These are phyloP conservation scores for Cytospora piceae DNA, from an alignment of 2,329 filamentous ascomycete genomes.

Conservation along the genomic window DNA sequence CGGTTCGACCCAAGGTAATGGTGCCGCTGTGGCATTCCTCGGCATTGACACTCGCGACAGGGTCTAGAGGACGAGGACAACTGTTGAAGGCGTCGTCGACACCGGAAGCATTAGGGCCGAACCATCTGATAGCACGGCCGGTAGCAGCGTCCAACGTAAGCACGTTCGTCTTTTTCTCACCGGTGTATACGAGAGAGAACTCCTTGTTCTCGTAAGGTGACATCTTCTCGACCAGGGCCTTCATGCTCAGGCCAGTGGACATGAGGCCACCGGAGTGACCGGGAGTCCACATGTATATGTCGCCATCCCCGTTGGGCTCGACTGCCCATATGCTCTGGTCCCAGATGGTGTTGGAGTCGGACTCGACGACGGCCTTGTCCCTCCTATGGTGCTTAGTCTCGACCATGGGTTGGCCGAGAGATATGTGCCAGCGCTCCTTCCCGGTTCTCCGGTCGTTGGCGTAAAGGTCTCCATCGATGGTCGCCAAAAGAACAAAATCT, in stretches of 20 bases:
- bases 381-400: slow-evolving; percentile 81
- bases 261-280: slow-evolving; percentile 63
- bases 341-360: slow-evolving; percentile 62
- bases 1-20: slow-evolving; percentile 80
- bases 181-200: slow-evolving; percentile 83
- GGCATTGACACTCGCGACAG: slow-evolving; percentile 68
- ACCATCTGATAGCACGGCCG: slow-evolving; percentile 80
- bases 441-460: slow-evolving; percentile 88
- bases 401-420: slow-evolving; percentile 84
- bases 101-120: slow-evolving; percentile 73
- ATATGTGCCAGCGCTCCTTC: slow-evolving; percentile 80
- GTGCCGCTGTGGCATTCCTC: slow-evolving; percentile 82
- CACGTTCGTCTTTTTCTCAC: slow-evolving; percentile 86
- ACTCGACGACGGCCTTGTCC: slow-evolving; percentile 65
- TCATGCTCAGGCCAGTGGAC: slow-evolving; percentile 75
- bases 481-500: slow-evolving; percentile 99
- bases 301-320: slow-evolving; percentile 85
- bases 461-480: slow-evolving; percentile 96
- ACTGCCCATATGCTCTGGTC: slow-evolving; percentile 95
- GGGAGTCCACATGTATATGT: slow-evolving; percentile 83
- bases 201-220: slow-evolving; percentile 76
- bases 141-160: slow-evolving; percentile 88
- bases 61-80: slow-evolving; percentile 70
- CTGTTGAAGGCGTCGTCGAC: slow-evolving; percentile 72
- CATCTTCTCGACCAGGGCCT: slow-evolving; percentile 82